phyloP scores from a whole-genome alignment of 257 asterid genomes.

The Solanum boliviense region DNA sequence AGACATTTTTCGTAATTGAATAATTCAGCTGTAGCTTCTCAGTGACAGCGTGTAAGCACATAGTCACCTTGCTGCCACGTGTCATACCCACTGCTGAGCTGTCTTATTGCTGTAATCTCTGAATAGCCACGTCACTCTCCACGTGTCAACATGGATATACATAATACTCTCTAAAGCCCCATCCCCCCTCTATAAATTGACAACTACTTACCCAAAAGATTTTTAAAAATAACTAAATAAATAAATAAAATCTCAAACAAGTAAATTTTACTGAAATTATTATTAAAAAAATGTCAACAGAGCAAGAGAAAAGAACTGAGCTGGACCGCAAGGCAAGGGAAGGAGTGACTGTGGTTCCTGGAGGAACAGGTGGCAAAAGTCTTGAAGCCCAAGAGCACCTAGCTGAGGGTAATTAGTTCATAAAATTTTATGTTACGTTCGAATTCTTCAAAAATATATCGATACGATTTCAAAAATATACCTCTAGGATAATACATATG shows the following conservation, averaged over 20 bases:
- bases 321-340: constrained; percentile 37
- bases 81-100: neutral
- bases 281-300: constrained; percentile 19
- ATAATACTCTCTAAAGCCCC: neutral
- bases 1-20: neutral
- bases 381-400: constrained; percentile 54
- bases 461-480: neutral
- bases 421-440: neutral
- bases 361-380: constrained; percentile 49
- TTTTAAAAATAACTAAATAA: too few relatives aligned
- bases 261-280: too few relatives aligned
- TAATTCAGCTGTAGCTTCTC: neutral
- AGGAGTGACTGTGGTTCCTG: constrained; percentile 57
- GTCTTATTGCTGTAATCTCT: neutral
- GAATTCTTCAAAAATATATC: neutral
- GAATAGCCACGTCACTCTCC: neutral
- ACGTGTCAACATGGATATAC: neutral
- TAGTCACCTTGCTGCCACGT: neutral
- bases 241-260: too few relatives aligned
- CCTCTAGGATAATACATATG: neutral
- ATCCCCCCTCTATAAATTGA: neutral
- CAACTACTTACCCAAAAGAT: neutral
- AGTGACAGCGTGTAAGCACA: neutral
- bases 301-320: constrained; percentile 24
- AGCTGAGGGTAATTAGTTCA: constrained; percentile 29